phyloP scores from a whole-genome alignment of 495 filamentous ascomycete species.

The Cudoniella acicularis region DNA sequence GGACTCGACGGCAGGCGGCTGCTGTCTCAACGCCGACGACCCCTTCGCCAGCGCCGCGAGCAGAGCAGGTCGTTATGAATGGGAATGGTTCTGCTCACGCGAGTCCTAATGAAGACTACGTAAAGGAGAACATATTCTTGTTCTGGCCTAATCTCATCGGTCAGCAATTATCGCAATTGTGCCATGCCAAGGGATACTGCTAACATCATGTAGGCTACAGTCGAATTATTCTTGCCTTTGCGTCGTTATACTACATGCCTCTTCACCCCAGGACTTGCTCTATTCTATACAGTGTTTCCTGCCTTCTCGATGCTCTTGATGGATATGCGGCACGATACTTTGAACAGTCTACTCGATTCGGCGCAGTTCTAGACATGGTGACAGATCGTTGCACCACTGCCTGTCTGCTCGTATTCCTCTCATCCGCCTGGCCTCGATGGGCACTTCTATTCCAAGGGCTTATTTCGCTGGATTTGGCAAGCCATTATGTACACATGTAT shows the following conservation, averaged over 20 bases:
- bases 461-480: conserved; percentile 87
- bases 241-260: conserved; percentile 97
- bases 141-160: conserved; percentile 94
- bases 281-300: conserved; percentile 85
- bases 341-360: conserved; percentile 88
- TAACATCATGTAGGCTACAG: conserved; percentile 62
- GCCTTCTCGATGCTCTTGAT: conserved; percentile 90
- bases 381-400: conserved; percentile 93
- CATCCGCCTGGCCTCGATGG: conserved; percentile 89
- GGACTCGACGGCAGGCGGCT: conserved; percentile 25
- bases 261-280: conserved; percentile 93
- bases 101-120: conserved; percentile 13
- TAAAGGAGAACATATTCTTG: conserved; percentile 86
- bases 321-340: conserved; percentile 85
- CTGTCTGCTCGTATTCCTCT: conserved; percentile 89
- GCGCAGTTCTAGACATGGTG: conserved; percentile 96
- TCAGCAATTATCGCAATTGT: conserved; percentile 37
- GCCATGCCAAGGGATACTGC: not conserved
- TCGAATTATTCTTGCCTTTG: conserved; percentile 82
- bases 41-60: conserved; percentile 14
- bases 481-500: conserved; percentile 99
- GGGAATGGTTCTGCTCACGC: conserved; percentile 20
- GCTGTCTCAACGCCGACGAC: conserved; percentile 21
- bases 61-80: conserved; percentile 19
- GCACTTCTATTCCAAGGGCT: conserved; percentile 87